Evolutionary conservation across 345 rosid genomes (phyloP).

Genomic region (Gossypium turneri): DNA sequence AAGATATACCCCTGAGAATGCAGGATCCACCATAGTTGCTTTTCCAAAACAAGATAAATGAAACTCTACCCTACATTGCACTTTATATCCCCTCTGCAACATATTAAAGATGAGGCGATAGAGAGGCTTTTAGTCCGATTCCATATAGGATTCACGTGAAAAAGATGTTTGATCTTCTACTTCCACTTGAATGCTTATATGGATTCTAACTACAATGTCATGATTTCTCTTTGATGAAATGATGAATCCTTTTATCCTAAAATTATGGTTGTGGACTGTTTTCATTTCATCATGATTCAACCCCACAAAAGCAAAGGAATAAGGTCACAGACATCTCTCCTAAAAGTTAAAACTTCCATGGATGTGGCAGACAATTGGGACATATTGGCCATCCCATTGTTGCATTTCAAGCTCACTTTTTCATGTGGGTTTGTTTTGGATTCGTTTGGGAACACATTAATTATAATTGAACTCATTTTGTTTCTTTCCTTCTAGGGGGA

Average conservation of each 20-base stretch:
- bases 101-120: background rate
- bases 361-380: background rate
- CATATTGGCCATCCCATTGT: background rate
- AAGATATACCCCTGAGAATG: background rate
- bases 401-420: conserved; percentile 9
- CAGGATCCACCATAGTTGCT: background rate
- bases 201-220: background rate
- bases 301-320: background rate
- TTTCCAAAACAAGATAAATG: conserved; percentile 1
- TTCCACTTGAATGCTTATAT: conserved; percentile 11
- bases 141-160: no score
- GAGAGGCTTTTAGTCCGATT: background rate
- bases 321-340: background rate
- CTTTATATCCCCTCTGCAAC: no score
- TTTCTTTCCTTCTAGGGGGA: background rate
- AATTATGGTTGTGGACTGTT: background rate
- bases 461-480: background rate
- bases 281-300: background rate
- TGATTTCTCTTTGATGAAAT: background rate
- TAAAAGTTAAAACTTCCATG: background rate
- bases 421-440: background rate
- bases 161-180: background rate
- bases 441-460: background rate
- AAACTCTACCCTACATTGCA: background rate
- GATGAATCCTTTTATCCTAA: background rate